phyloP scores from a whole-genome alignment of 176 grass and related monocot genomes.

The Musa troglodytarum region DNA sequence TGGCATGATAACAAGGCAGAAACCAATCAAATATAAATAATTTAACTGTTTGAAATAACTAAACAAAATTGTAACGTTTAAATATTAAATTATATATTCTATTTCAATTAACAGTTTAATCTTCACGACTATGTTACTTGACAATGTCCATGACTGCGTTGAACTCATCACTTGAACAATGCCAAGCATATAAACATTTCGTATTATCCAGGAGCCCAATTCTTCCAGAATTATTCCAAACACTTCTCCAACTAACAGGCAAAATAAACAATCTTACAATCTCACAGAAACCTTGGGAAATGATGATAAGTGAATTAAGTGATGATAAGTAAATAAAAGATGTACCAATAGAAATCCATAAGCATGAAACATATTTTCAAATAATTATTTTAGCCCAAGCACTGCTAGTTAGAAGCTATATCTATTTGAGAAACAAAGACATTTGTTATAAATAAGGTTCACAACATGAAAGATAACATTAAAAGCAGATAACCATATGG shows the following conservation, averaged over 20 bases:
- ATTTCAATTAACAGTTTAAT: no score
- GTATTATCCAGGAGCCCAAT: no score
- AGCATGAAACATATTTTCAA: background rate
- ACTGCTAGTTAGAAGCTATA: background rate
- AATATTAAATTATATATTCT: no score
- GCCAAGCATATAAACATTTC: no score
- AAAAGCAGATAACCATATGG: background rate
- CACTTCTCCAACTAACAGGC: background rate
- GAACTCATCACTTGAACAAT: no score
- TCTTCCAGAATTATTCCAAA: background rate
- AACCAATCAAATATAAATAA: background rate
- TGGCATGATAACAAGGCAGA: background rate
- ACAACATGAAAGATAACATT: conserved; percentile 6
- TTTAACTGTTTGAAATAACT: no score
- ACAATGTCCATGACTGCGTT: no score
- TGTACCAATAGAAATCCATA: background rate
- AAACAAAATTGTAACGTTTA: no score
- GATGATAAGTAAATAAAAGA: background rate
- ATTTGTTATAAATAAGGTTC: background rate
- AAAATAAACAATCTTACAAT: background rate
- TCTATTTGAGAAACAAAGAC: background rate
- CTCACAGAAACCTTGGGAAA: background rate
- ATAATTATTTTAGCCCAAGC: background rate
- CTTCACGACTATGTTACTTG: no score
- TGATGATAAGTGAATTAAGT: background rate